A percentile compares a stretch with the other conserved stretches of the same genome.
These are phyloP conservation scores for Zostera marina DNA, from an alignment of 116 monocot species.

Conservation along the genomic window DNA sequence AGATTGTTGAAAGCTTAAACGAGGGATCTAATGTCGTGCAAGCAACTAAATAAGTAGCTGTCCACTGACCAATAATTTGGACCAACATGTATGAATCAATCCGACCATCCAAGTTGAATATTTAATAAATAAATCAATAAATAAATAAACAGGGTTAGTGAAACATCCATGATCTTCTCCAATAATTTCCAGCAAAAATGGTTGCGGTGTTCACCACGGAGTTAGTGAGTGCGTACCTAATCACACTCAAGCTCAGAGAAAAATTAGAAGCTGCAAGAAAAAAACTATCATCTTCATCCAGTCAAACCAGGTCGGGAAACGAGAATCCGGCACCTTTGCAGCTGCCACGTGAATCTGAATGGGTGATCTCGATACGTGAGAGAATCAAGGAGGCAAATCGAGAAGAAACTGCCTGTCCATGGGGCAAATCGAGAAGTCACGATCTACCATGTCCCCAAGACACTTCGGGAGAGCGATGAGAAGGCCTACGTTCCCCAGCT, in stretches of 20 bases:
- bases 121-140: too few relatives aligned
- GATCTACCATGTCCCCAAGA: slow-evolving; percentile 66
- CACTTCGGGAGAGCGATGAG: slow-evolving; percentile 36
- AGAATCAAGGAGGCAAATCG: slow-evolving; percentile 33
- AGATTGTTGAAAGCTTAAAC: too few relatives aligned
- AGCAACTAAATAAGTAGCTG: too few relatives aligned
- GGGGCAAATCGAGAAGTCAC: slow-evolving; percentile 48
- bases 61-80: too few relatives aligned
- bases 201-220: slow-evolving; percentile 85
- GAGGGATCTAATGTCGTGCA: too few relatives aligned
- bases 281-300: neutral
- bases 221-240: slow-evolving; percentile 65
- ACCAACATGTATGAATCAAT: too few relatives aligned
- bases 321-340: neutral
- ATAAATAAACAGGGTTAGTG: too few relatives aligned
- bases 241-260: slow-evolving; percentile 59
- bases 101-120: too few relatives aligned
- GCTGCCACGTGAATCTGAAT: slow-evolving; percentile 25
- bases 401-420: slow-evolving; percentile 28
- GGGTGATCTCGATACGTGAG: slow-evolving; percentile 37
- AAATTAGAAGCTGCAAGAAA: slow-evolving; percentile 4
- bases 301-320: neutral
- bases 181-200: slow-evolving; percentile 32
- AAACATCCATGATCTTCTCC: too few relatives aligned
- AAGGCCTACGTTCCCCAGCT: slow-evolving; percentile 44